These are phyloP conservation scores for Pharus latifolius DNA, from an alignment of 176 grass and related monocot genomes.

Conservation along the genomic window DNA sequence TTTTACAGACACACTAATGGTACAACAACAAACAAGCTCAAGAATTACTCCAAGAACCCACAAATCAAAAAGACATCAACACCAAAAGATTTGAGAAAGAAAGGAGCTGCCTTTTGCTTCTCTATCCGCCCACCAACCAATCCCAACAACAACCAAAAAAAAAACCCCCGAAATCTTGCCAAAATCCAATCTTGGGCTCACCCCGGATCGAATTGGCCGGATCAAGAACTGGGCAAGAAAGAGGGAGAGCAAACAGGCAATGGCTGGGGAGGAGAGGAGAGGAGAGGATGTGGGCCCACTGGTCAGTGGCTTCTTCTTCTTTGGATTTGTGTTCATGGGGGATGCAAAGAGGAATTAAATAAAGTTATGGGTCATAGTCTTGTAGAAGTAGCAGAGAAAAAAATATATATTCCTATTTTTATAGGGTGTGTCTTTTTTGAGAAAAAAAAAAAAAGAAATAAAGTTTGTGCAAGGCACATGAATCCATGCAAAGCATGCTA, in stretches of 20 bases:
- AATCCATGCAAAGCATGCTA: background rate
- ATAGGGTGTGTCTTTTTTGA: background rate
- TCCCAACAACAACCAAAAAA: conserved; percentile 1
- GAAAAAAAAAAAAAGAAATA: no score
- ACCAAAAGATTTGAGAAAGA: background rate
- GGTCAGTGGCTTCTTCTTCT: background rate
- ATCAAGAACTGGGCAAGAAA: background rate
- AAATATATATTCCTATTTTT: background rate
- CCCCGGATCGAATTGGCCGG: conserved; percentile 7
- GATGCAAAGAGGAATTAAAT: conserved; percentile 12
- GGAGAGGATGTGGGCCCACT: background rate
- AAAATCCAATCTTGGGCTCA: background rate
- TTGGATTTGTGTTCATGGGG: background rate
- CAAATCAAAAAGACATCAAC: background rate
- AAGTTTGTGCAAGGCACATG: background rate
- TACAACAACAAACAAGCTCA: background rate
- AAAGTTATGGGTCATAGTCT: background rate
- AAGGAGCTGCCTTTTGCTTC: background rate
- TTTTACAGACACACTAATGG: conserved; percentile 7
- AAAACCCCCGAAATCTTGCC: conserved; percentile 29
- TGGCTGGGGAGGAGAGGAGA: background rate
- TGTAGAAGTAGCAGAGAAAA: background rate
- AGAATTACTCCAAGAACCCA: background rate
- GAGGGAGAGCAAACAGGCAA: background rate
- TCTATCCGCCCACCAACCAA: background rate